Evolutionary conservation across 805 yeast species (phyloP).

Genomic region (Pichia ethanolica): DNA sequence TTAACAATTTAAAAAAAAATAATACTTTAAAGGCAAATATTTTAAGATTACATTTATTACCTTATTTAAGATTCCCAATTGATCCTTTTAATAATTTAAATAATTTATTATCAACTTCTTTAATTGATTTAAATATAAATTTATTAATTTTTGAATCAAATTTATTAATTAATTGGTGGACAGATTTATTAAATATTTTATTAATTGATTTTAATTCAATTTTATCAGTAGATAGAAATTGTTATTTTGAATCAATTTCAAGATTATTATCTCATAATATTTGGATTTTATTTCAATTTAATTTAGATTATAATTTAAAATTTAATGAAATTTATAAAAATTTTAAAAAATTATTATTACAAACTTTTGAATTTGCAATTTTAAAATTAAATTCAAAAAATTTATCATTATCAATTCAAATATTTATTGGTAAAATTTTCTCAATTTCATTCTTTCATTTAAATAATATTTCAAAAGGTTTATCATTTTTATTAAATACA

Average conservation of each 20-base stretch:
- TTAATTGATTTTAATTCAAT: slow-evolving; percentile 28
- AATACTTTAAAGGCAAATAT: slow-evolving; percentile 38
- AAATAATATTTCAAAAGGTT: slow-evolving; percentile 48
- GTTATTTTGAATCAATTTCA: slow-evolving; percentile 48
- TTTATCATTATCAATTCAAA: slow-evolving; percentile 49
- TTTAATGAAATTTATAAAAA: slow-evolving; percentile 19
- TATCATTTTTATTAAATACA: slow-evolving; percentile 49
- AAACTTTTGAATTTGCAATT: slow-evolving; percentile 48
- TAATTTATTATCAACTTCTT: slow-evolving; percentile 5
- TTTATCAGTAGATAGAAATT: slow-evolving; percentile 41
- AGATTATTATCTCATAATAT: slow-evolving; percentile 40
- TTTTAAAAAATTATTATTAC: slow-evolving; percentile 33
- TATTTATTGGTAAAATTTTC: slow-evolving; percentile 64
- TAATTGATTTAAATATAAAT: slow-evolving; percentile 6
- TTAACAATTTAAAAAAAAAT: slow-evolving; percentile 30
- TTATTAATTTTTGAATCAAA: slow-evolving; percentile 4
- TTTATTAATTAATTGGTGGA: slow-evolving; percentile 45
- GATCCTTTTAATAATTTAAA: slow-evolving; percentile 4
- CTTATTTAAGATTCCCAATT: slow-evolving; percentile 30
- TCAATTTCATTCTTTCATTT: slow-evolving; percentile 54
- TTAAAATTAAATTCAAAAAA: slow-evolving; percentile 40
- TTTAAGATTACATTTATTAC: slow-evolving; percentile 39
- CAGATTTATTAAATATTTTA: slow-evolving; percentile 30
- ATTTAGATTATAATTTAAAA: slow-evolving; percentile 8
- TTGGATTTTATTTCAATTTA: slow-evolving; percentile 28